Conservation (phyloP, 441 rosid genomes). For the Arabidopsis lyrata region DNA sequence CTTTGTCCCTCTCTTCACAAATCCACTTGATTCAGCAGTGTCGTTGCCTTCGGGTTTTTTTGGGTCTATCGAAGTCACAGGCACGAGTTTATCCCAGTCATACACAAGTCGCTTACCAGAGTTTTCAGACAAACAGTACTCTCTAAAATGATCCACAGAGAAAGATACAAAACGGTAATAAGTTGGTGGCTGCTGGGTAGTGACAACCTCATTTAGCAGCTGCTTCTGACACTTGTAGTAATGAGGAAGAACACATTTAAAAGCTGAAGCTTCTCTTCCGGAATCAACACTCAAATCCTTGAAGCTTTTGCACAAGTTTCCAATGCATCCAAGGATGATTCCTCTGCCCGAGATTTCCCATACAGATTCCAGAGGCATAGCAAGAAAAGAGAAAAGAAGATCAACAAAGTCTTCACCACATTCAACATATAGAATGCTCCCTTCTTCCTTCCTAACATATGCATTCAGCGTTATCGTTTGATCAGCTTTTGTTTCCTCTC, state of each 20-base stretch:
- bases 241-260: slow-evolving; percentile 28
- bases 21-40: slow-evolving; percentile 14
- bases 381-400: slow-evolving; percentile 36
- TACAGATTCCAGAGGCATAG: slow-evolving; percentile 22
- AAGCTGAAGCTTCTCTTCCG: not conserved
- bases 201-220: slow-evolving; percentile 22
- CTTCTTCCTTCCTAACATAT: slow-evolving; percentile 27
- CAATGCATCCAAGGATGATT: slow-evolving; percentile 14
- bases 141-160: slow-evolving; percentile 36
- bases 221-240: slow-evolving; percentile 41
- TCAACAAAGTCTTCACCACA: slow-evolving; percentile 39
- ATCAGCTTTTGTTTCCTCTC: slow-evolving; percentile 21
- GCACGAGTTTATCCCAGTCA: slow-evolving; percentile 34
- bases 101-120: slow-evolving; percentile 25
- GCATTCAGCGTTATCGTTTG: slow-evolving; percentile 22
- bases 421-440: slow-evolving; percentile 27
- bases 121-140: slow-evolving; percentile 22
- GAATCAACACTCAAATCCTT: slow-evolving; percentile 13
- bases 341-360: not conserved
- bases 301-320: slow-evolving; percentile 30
- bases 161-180: slow-evolving; percentile 37
- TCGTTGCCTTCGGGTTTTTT: not conserved
- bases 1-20: slow-evolving; percentile 31
- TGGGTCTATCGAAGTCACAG: slow-evolving; percentile 26
- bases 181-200: slow-evolving; percentile 24